Evolutionary conservation across 257 asterid species (phyloP), one percentile per base, ranked within the genome.

Genomic region (Nicotiana noctiflora): DNA sequence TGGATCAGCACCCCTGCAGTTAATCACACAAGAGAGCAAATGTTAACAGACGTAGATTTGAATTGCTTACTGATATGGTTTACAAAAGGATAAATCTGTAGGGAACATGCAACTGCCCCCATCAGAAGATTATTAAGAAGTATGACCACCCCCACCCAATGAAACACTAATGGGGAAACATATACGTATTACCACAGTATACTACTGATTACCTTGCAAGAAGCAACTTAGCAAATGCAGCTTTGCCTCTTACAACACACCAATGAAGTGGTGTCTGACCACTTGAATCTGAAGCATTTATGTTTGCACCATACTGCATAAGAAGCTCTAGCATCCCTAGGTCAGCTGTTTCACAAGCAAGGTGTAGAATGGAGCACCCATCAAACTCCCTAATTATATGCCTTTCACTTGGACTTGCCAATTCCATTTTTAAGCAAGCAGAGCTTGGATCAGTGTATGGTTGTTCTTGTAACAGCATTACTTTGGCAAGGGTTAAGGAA

Each of bases 251-350:
- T 29, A 84, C 27, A 77, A 96, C 82, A 83, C 97, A 91, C 59
- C 91, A 89, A 85, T 96, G 98, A 76, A 96, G 95, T 40, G 98
- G 94, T 2, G 93, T 92, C 81, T 83, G 93, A 8, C 91, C 91
- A 77, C 90, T 88, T 13, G 92, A 91, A 88, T 94, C 98, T 52
- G 82, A 77, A 80, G 97, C 90, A 82, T 94, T 96, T 82, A 94
- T 81, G 78, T 92, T 92, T 40, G 97, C 98, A 52, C 97, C 97
- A 29, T 96, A 94, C 76, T 96, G 99, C 88, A 96, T 85, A 75
- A 96, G 98, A 80, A 96, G 97, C 86, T 96, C 99, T 32, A 96
- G 84, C 99, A 96, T 96, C 83, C 98, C 99, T 40, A 92, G 87
- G 86, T 94, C 99, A 11, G 93, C 89, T 82, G 91, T 92, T 87